Evolutionary conservation across 345 rosid species (phyloP).

Genomic region (Camelina hispida): DNA sequence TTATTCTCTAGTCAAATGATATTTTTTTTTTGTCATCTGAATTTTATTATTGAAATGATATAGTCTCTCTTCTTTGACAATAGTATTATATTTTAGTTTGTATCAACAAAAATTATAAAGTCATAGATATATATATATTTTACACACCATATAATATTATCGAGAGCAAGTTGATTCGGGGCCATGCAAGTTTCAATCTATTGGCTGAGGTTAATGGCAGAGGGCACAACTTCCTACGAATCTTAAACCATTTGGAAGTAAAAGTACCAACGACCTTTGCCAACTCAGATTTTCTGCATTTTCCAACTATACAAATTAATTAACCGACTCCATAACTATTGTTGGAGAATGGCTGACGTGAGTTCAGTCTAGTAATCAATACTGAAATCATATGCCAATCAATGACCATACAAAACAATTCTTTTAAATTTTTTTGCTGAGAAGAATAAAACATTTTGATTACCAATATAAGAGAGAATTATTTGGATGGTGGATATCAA

Average conservation of each 20-base stretch:
- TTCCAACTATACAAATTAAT: neutral
- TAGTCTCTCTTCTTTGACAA: neutral
- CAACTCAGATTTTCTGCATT: neutral
- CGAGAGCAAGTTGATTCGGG: constrained; percentile 36
- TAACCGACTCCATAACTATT: neutral
- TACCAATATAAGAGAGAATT: neutral
- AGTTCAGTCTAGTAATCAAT: neutral
- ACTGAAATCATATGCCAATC: constrained; percentile 21
- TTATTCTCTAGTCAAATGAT: neutral
- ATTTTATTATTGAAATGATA: too few relatives aligned
- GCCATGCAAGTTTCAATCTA: constrained; percentile 33
- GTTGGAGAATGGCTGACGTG: neutral
- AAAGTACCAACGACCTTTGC: constrained; percentile 10
- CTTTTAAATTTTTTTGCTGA: neutral
- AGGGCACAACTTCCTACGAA: constrained; percentile 29
- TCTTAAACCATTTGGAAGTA: constrained; percentile 24
- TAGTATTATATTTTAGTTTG: too few relatives aligned
- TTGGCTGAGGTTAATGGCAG: constrained; percentile 21
- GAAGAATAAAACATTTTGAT: neutral
- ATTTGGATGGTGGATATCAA: constrained; percentile 25
- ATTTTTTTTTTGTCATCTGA: too few relatives aligned
- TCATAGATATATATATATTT: neutral
- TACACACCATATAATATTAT: neutral
- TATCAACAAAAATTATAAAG: too few relatives aligned
- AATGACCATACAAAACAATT: constrained; percentile 16